These are phyloP conservation scores for Uronychia setigera DNA, from an alignment of 73 alveolate species.

Conservation along the genomic window DNA sequence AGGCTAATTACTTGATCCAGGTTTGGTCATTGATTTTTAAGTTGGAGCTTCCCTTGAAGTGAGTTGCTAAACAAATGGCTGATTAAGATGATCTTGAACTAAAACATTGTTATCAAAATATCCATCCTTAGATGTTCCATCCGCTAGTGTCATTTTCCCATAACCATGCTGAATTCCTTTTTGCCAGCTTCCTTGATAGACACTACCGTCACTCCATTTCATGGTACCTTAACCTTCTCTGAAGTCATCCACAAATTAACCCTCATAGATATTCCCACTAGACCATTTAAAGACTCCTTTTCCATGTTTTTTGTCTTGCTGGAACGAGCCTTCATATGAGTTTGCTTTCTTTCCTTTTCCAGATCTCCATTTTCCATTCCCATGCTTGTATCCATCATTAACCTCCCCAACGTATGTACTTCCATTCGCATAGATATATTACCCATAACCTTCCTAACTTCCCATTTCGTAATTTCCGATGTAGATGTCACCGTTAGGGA, in stretches of 20 bases:
- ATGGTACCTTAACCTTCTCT: slow-evolving; percentile 17
- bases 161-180: slow-evolving; percentile 51
- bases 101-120: background rate
- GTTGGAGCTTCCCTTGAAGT: too few species aligned
- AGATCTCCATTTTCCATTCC: slow-evolving; percentile 62
- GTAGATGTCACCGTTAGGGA: slow-evolving; percentile 69
- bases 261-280: slow-evolving; percentile 28
- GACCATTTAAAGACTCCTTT: slow-evolving; percentile 41
- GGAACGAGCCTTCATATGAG: slow-evolving; percentile 48
- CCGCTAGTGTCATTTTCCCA: slow-evolving; percentile 18
- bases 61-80: too few species aligned
- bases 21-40: too few species aligned
- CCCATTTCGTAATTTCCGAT: slow-evolving; percentile 77
- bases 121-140: slow-evolving; percentile 6
- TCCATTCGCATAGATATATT: slow-evolving; percentile 71
- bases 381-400: slow-evolving; percentile 66
- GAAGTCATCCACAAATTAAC: slow-evolving; percentile 1
- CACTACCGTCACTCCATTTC: slow-evolving; percentile 27
- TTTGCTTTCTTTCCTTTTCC: slow-evolving; percentile 2
- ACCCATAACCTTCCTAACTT: slow-evolving; percentile 75
- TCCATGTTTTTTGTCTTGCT: slow-evolving; percentile 54
- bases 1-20: too few species aligned
- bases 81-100: too few species aligned
- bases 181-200: slow-evolving; percentile 10
- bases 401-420: slow-evolving; percentile 72